phyloP scores from a whole-genome alignment of 768 basidiomycete genomes.

The Mrakia gelida region DNA sequence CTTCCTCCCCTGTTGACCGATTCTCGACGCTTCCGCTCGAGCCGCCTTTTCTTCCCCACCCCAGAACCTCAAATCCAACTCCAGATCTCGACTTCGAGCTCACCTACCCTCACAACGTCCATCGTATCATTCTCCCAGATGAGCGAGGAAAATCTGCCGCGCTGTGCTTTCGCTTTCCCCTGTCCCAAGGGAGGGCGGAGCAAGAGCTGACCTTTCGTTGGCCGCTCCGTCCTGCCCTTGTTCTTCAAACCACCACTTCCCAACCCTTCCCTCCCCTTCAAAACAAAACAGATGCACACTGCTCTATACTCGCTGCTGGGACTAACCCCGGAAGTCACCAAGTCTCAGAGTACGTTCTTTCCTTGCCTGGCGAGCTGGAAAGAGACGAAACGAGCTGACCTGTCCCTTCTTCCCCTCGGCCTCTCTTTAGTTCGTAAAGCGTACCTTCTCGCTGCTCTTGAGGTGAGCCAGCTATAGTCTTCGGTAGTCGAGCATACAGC shows the following conservation, averaged over 20 bases:
- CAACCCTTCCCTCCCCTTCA: neutral
- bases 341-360: neutral
- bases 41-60: no score
- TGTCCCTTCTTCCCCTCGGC: neutral
- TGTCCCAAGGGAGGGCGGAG: neutral
- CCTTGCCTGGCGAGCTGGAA: neutral
- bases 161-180: no score
- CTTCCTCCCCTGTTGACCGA: no score
- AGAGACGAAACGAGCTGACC: neutral
- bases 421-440: slow-evolving; percentile 11
- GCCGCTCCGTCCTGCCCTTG: neutral
- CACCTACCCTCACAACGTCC: no score
- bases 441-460: neutral
- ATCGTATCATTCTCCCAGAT: no score
- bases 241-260: neutral
- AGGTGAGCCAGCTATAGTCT: neutral
- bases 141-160: no score
- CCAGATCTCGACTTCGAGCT: no score
- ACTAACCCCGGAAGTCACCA: neutral
- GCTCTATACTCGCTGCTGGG: neutral
- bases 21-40: no score
- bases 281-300: neutral
- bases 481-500: neutral
- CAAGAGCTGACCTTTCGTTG: neutral
- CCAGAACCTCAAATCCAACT: no score